Percentiles rank a stretch among this genome's conserved stretches.
These are phyloP conservation scores for Boechera retrofracta DNA, from an alignment of 345 rosid genomes.

Conservation along the genomic window DNA sequence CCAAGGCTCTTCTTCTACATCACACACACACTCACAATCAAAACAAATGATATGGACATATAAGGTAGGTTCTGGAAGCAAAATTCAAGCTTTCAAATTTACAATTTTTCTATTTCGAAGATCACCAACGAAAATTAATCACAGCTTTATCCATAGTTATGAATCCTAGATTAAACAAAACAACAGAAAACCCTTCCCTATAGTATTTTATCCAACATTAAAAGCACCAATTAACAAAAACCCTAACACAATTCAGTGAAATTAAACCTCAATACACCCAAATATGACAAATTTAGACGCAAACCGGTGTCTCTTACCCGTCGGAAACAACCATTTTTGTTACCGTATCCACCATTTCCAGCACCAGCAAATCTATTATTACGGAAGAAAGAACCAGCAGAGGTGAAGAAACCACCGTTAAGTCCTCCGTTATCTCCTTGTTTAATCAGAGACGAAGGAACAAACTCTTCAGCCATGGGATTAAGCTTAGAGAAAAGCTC, in stretches of 20 bases:
- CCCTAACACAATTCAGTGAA: slow-evolving; percentile 27
- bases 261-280: slow-evolving; percentile 6
- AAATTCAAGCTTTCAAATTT: neutral
- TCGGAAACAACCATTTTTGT: slow-evolving; percentile 53
- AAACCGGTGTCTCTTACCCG: slow-evolving; percentile 51
- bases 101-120: neutral
- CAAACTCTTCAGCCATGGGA: slow-evolving; percentile 95
- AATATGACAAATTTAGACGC: neutral
- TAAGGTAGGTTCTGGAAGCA: neutral
- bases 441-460: slow-evolving; percentile 73
- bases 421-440: slow-evolving; percentile 44
- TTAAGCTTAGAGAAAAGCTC: slow-evolving; percentile 94
- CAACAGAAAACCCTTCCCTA: neutral
- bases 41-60: neutral
- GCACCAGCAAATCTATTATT: slow-evolving; percentile 35
- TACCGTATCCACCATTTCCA: slow-evolving; percentile 43
- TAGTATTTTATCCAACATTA: neutral
- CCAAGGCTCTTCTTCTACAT: slow-evolving; percentile 67
- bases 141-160: neutral
- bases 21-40: neutral
- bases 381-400: slow-evolving; percentile 43
- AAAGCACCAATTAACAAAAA: slow-evolving; percentile 10
- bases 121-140: neutral
- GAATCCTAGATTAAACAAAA: neutral
- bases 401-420: slow-evolving; percentile 50